A percentile compares a stretch with the other conserved stretches of the same genome.
phyloP scores from a whole-genome alignment of 768 basidiomycete genomes.

The Gyrodon lividus region DNA sequence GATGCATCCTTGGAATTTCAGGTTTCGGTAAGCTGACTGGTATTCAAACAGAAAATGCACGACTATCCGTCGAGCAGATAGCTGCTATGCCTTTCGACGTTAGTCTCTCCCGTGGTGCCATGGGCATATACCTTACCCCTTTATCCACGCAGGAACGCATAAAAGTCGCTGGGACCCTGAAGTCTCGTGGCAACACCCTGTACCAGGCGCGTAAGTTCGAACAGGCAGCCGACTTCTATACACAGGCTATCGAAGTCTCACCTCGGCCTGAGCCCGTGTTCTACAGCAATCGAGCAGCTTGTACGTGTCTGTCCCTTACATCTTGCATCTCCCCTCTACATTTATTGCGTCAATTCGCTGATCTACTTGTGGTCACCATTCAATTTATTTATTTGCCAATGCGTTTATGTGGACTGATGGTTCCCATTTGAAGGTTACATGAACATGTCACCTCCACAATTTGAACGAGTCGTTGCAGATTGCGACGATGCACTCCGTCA shows the following conservation, averaged over 20 bases:
- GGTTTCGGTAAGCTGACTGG: slow-evolving; percentile 9
- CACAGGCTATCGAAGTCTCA: slow-evolving; percentile 69
- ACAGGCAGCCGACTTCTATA: slow-evolving; percentile 64
- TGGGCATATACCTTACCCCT: slow-evolving; percentile 9
- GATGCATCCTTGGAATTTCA: slow-evolving; percentile 5
- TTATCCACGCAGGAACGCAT: slow-evolving; percentile 53
- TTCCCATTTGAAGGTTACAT: slow-evolving; percentile 66
- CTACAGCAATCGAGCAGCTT: slow-evolving; percentile 96
- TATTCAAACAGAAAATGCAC: slow-evolving; percentile 37
- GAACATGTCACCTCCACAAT: slow-evolving; percentile 83
- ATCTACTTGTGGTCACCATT: background rate
- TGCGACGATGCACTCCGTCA: slow-evolving; percentile 86
- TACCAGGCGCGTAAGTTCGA: slow-evolving; percentile 63
- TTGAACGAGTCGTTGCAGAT: slow-evolving; percentile 81
- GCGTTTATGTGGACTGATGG: background rate
- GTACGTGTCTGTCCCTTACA: slow-evolving; percentile 41
- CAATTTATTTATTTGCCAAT: no score
- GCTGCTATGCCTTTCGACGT: slow-evolving; percentile 60
- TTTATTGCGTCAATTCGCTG: background rate
- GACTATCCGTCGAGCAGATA: slow-evolving; percentile 54
- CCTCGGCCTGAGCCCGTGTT: slow-evolving; percentile 88
- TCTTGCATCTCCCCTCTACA: slow-evolving; percentile 6
- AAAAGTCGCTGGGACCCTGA: slow-evolving; percentile 60
- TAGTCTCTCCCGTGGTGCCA: slow-evolving; percentile 8
- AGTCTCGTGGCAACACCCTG: slow-evolving; percentile 68